phyloP scores from a whole-genome alignment of 1,284 basidiomycete genomes.

The Apiotrichum porosum region DNA sequence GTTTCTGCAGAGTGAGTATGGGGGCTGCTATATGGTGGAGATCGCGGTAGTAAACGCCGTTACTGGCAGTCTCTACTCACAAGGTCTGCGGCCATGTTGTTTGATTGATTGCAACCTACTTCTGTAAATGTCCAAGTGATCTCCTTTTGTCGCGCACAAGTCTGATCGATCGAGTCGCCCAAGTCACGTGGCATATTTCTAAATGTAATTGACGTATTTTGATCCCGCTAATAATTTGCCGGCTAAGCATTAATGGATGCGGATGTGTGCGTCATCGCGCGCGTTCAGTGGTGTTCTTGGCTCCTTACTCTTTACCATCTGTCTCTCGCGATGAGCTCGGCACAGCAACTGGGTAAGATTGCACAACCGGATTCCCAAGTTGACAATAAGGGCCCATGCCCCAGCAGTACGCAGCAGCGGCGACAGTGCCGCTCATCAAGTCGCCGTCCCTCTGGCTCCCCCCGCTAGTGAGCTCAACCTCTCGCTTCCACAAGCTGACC shows the following conservation, averaged over 20 bases:
- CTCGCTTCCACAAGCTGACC: background rate
- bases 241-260: no score
- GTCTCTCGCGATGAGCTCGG: slow-evolving; percentile 2
- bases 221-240: background rate
- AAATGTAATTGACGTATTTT: background rate
- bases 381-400: slow-evolving; percentile 38
- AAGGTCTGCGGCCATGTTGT: background rate
- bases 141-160: background rate
- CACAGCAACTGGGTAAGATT: no score
- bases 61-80: no score
- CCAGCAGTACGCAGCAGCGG: slow-evolving; percentile 66
- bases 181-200: no score
- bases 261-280: slow-evolving; percentile 5
- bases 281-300: no score
- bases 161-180: no score
- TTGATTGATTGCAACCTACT: no score
- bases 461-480: slow-evolving; percentile 57
- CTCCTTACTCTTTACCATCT: no score
- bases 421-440: slow-evolving; percentile 77
- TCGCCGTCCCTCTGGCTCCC: slow-evolving; percentile 84
- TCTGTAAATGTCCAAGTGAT: no score
- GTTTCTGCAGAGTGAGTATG: slow-evolving; percentile 22
- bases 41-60: no score
- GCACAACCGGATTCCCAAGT: background rate
- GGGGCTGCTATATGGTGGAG: no score